phyloP scores from a whole-genome alignment of 1,284 basidiomycete genomes.

The Phellinidium pouzarii region DNA sequence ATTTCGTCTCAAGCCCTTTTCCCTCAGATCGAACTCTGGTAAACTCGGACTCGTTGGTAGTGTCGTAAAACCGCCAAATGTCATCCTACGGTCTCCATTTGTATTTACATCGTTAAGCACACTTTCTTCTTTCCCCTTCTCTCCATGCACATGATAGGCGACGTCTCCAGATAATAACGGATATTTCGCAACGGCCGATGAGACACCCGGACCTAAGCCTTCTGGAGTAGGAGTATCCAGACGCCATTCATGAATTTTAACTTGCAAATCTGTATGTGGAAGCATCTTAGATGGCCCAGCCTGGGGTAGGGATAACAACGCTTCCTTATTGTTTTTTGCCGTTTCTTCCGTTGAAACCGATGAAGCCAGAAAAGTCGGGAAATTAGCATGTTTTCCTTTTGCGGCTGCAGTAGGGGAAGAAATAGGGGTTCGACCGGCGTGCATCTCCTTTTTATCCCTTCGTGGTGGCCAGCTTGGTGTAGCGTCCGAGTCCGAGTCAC shows the following conservation, averaged over 20 bases:
- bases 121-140: neutral
- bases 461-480: conserved; percentile 4
- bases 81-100: conserved; percentile 8
- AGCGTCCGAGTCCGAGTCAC: conserved; percentile 1
- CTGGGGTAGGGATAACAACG: neutral
- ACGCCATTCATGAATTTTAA: conserved; percentile 2
- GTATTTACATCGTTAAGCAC: neutral
- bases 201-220: neutral
- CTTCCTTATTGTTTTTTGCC: no score
- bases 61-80: conserved; percentile 15
- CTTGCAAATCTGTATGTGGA: neutral
- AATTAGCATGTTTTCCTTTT: no score
- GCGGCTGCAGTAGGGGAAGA: neutral
- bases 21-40: conserved; percentile 14
- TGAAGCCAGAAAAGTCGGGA: no score
- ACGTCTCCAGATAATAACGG: conserved; percentile 3
- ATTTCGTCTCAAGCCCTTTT: neutral
- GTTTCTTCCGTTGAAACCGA: no score
- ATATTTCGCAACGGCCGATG: conserved; percentile 2
- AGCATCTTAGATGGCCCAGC: neutral
- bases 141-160: conserved; percentile 4
- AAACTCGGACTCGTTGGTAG: neutral
- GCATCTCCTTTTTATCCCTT: conserved; percentile 1
- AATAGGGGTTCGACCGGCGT: neutral
- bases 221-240: neutral